Conservation (phyloP, 2,329 filamentous ascomycete species). For the Sarocladiaceae sp. region DNA sequence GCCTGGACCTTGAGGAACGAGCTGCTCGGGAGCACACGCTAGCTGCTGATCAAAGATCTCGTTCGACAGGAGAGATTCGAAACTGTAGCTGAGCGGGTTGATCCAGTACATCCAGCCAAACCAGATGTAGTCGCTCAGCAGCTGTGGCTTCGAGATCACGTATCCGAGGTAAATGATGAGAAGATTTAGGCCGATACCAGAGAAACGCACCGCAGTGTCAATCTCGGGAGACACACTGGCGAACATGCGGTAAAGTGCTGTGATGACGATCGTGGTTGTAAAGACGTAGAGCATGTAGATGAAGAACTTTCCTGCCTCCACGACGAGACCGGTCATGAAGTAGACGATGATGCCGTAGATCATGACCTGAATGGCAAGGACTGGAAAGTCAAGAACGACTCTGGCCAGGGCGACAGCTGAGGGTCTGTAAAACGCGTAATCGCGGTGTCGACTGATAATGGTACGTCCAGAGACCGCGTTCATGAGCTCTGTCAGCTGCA, state of each 20-base stretch:
- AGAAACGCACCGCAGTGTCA: slow-evolving; percentile 57
- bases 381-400: slow-evolving; percentile 52
- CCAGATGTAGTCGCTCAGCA: slow-evolving; percentile 60
- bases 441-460: slow-evolving; percentile 46
- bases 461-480: slow-evolving; percentile 68
- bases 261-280: slow-evolving; percentile 49
- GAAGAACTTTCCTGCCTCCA: slow-evolving; percentile 61
- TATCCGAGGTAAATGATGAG: slow-evolving; percentile 66
- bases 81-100: slow-evolving; percentile 62
- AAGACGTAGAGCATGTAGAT: slow-evolving; percentile 61
- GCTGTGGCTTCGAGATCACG: slow-evolving; percentile 50
- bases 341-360: slow-evolving; percentile 70
- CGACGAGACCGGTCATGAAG: slow-evolving; percentile 69
- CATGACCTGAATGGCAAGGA: slow-evolving; percentile 57
- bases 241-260: slow-evolving; percentile 54
- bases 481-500: slow-evolving; percentile 75
- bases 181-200: slow-evolving; percentile 52
- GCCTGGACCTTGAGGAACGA: slow-evolving; percentile 41
- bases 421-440: slow-evolving; percentile 49
- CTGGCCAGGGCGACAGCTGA: slow-evolving; percentile 51
- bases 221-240: slow-evolving; percentile 54
- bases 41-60: slow-evolving; percentile 52
- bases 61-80: slow-evolving; percentile 55
- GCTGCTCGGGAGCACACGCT: slow-evolving; percentile 37
- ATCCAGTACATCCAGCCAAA: slow-evolving; percentile 63